A percentile compares a stretch with the other conserved stretches of the same genome.
These are phyloP conservation scores for Colletotrichum liaoningense DNA, from an alignment of 2,329 filamentous ascomycete genomes.

Conservation along the genomic window DNA sequence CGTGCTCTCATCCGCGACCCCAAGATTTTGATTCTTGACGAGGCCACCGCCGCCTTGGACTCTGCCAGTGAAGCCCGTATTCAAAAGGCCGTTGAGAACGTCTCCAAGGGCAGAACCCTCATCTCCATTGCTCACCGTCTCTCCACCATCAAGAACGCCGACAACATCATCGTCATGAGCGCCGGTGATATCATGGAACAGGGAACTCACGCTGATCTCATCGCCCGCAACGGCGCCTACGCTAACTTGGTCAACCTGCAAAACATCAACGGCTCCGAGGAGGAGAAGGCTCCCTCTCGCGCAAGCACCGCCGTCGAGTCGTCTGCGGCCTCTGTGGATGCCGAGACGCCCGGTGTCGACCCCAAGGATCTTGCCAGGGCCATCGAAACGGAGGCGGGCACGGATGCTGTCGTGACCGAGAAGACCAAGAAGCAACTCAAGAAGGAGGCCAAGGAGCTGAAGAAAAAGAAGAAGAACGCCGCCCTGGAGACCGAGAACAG, in stretches of 20 bases:
- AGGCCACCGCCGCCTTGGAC: slow-evolving; percentile 70
- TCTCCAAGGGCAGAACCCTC: slow-evolving; percentile 64
- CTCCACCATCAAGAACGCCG: slow-evolving; percentile 69
- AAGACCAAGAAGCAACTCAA: slow-evolving; percentile 41
- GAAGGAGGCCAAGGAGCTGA: slow-evolving; percentile 45
- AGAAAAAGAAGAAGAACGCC: slow-evolving; percentile 45
- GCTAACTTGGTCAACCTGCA: slow-evolving; percentile 61
- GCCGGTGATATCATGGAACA: slow-evolving; percentile 70
- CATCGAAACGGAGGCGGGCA: slow-evolving; percentile 4
- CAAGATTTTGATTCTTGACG: slow-evolving; percentile 73
- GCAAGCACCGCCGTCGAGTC: slow-evolving; percentile 46
- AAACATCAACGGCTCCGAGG: slow-evolving; percentile 46
- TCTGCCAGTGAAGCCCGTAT: slow-evolving; percentile 57
- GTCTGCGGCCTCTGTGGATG: slow-evolving; percentile 54
- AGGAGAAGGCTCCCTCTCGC: slow-evolving; percentile 44
- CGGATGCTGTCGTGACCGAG: slow-evolving; percentile 57
- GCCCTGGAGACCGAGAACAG: slow-evolving; percentile 44
- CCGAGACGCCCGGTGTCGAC: slow-evolving; percentile 41
- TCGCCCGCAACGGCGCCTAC: slow-evolving; percentile 64
- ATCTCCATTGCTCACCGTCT: slow-evolving; percentile 75
- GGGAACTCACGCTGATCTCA: slow-evolving; percentile 69
- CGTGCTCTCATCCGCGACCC: slow-evolving; percentile 70
- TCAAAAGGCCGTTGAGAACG: slow-evolving; percentile 57
- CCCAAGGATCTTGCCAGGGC: slow-evolving; percentile 14
- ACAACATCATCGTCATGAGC: slow-evolving; percentile 74